Base-by-base conservation (phyloP, 2,329 filamentous ascomycete genomes). In the Epichloe gansuensis region DNA sequence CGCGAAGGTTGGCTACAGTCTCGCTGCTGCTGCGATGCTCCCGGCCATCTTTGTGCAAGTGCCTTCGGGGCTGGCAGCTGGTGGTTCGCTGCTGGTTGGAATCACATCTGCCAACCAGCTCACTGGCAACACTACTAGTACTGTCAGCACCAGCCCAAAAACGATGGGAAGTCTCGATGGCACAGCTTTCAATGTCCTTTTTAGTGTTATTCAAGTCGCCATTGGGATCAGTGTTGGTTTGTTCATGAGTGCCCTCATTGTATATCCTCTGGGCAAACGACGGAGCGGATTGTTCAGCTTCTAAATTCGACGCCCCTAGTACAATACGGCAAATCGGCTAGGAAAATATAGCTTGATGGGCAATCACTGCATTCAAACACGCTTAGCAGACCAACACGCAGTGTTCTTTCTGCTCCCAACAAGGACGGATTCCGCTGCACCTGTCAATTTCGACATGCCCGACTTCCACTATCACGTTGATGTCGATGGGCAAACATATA, bases 11-110 rank as follows among this genome's bases (percentile, higher is more conserved):
- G 81, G 84, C 12, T 89, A 90, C 63, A 86, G 85, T 1, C 78
- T 95, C 2, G 89, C 89, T 0, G 89, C 89, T 0, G 87, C 88
- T 0, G 85, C 87, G 1, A 87, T 95, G 74, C 71, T 95, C 9
- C 89, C 89, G 0, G 89, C 85, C 5, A 94, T 95, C 56, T 94
- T 94, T 56, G 77, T 84, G 2, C 80, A 82, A 56, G 80, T 84
- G 27, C 80, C 80, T 0, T 79, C 76, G 21, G 78, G 80, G 31
- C 67, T 84, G n/a, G 80, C 80, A 3, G 78, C 77, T 0, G 73
- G 74, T 31, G 80, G 80, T 1, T 80, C 77, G 13, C 66, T 84
- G 17, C 64, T 83, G 5, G 75, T 76, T 7, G 80, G 81, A 15
- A 67, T 84, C 51, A 72, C 71, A 4, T 75, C 72, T 5, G 80